Evolutionary conservation across 2,329 filamentous ascomycete species (phyloP), one percentile per base, ranked within the genome.

Genomic region (Sporothrix pseudoabietina): DNA sequence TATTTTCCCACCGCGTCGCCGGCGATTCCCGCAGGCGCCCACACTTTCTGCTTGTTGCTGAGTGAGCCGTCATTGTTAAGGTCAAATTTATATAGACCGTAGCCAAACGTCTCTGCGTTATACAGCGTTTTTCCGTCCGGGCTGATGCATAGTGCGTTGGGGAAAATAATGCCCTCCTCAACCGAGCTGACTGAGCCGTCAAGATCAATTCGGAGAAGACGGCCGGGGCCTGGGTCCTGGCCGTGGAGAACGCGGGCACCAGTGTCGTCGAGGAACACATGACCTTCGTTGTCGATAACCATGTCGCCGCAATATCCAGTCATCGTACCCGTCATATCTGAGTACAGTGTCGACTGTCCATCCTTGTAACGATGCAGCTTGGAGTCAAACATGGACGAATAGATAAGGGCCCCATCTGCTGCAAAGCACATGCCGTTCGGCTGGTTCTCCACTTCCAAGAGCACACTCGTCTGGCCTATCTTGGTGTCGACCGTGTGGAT

Each of bases 161-260:
- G 32, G 32, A 65, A 65, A 16, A 65, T 35, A n/a, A 65, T 65
- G 39, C 22, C 19, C 32, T 65, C 61, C 32, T 39, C 61, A 6
- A 41, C 61, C 1, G 32, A 32, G 19, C 12, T 22, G 3, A 44
- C 61, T 5, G 32, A 10, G 9, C 61, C 39, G 32, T 41, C 61
- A 5, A 35, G 12, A n/a, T 39, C 61, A 32, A 65, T 41, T 3
- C 32, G 10, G 19, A 65, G 61, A n/a, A 65, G 35, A 9, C 61
- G 61, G 61, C 61, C 61, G 19, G 61, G 61, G 32, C 61, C 19
- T 14, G 61, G 61, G 3, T 65, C 14, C 9, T 65, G 26, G 32
- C 61, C 61, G n/a, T 65, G 61, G 32, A 65, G 61, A 22, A 65
- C 61, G 61, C 61, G 61, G 61, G 61, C 61, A 12, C 61, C 61